Evolutionary conservation across 768 basidiomycete genomes (phyloP).

Genomic region (Kwoniella botswanensis): DNA sequence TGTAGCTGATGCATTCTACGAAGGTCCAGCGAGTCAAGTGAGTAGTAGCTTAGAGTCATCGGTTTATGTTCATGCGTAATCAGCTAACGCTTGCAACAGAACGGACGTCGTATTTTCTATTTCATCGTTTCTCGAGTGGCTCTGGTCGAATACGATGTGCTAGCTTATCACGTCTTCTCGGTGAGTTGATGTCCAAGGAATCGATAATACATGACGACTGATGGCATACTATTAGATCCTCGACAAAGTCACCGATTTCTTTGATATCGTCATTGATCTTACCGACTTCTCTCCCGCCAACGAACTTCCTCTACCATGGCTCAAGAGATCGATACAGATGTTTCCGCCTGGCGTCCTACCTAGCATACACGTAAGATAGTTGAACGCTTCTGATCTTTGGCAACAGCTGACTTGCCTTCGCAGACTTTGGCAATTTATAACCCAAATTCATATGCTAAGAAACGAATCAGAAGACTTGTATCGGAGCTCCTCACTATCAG

Average conservation of each 20-base stretch:
- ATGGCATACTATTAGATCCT: conserved; percentile 23
- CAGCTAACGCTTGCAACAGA: conserved; percentile 18
- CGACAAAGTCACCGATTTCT: conserved; percentile 44
- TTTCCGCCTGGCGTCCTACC: conserved; percentile 41
- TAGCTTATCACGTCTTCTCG: conserved; percentile 47
- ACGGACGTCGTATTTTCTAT: conserved; percentile 50
- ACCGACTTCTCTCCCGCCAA: conserved; percentile 43
- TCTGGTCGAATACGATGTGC: conserved; percentile 46
- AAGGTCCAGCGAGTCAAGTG: conserved; percentile 51
- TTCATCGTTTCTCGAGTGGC: conserved; percentile 40
- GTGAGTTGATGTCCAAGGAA: conserved; percentile 15
- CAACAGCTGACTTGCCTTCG: conserved; percentile 1
- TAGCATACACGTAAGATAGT: conserved; percentile 34
- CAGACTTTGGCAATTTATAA: conserved; percentile 50
- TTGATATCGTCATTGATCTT: conserved; percentile 49
- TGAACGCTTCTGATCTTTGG: not conserved
- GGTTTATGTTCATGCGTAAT: not conserved
- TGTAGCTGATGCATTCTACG: conserved; percentile 47
- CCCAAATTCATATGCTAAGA: conserved; percentile 43
- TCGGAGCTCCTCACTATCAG: conserved; percentile 34
- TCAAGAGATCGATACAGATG: conserved; percentile 38
- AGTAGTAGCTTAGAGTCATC: conserved; percentile 3
- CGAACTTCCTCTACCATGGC: conserved; percentile 45
- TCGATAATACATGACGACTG: not conserved
- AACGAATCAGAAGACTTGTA: conserved; percentile 32